Percentiles rank a stretch among this genome's conserved stretches.
These are phyloP conservation scores for Vitis amurensis DNA, from an alignment of 164 flowering plant species.

Conservation along the genomic window DNA sequence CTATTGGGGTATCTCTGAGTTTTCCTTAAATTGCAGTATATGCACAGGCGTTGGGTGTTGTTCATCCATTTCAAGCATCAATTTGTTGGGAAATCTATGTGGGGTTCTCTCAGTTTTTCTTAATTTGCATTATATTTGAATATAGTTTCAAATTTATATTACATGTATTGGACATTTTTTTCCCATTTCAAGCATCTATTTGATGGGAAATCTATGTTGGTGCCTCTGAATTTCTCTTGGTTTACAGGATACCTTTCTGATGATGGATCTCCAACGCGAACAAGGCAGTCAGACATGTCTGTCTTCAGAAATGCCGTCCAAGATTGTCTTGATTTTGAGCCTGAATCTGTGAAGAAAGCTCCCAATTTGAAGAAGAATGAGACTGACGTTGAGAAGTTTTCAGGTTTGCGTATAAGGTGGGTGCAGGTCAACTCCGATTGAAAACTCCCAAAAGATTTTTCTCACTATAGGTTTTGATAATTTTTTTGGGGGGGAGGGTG, in stretches of 20 bases:
- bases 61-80: neutral
- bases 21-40: neutral
- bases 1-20: constrained; percentile 1
- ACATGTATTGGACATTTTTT: neutral
- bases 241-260: constrained; percentile 60
- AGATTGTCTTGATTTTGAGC: constrained; percentile 64
- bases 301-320: constrained; percentile 64
- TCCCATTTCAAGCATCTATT: neutral
- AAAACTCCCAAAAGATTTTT: too few relatives aligned
- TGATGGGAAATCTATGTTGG: neutral
- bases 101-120: neutral
- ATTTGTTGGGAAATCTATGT: neutral
- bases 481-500: too few relatives aligned
- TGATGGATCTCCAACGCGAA: constrained; percentile 45
- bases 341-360: constrained; percentile 23
- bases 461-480: neutral
- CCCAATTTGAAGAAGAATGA: constrained; percentile 32
- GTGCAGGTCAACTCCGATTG: neutral
- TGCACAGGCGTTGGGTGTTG: neutral
- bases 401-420: constrained; percentile 76
- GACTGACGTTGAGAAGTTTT: constrained; percentile 67
- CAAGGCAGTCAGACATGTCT: constrained; percentile 62
- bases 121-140: neutral
- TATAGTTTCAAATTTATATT: neutral
- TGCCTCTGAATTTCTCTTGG: neutral